These are phyloP conservation scores for Vaccinium macrocarpon DNA, from an alignment of 148 eudicot species.

Conservation along the genomic window DNA sequence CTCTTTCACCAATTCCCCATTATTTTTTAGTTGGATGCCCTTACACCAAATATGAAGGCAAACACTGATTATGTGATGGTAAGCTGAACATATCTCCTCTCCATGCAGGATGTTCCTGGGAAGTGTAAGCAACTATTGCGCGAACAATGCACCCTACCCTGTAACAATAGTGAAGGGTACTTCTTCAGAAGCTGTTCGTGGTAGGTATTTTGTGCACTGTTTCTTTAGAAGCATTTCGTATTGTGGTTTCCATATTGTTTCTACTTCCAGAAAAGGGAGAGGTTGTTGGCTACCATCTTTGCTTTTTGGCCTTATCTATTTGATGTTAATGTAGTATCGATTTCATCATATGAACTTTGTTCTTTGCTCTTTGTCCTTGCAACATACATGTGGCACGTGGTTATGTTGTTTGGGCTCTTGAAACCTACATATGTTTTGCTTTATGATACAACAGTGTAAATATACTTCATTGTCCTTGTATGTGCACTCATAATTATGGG, in stretches of 20 bases:
- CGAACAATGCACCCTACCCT: constrained; percentile 66
- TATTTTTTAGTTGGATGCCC: not conserved
- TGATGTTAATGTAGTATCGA: not conserved
- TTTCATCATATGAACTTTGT: not conserved
- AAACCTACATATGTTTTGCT: not conserved
- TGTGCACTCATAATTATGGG: not conserved
- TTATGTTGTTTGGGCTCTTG: not conserved
- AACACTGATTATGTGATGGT: not conserved
- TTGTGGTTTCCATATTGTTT: not conserved
- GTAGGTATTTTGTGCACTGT: constrained; percentile 23
- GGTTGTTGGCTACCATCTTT: not conserved
- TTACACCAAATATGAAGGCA: not conserved
- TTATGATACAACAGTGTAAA: not conserved
- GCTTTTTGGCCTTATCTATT: not conserved
- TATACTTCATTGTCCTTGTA: not conserved
- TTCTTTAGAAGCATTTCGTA: not conserved
- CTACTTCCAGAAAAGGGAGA: not conserved
- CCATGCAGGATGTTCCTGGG: constrained; percentile 70
- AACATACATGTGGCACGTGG: not conserved
- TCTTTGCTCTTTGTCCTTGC: constrained; percentile 1
- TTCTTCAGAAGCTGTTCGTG: constrained; percentile 25
- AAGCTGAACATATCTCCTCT: not conserved
- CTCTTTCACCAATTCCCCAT: not conserved
- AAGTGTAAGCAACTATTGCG: constrained; percentile 84
- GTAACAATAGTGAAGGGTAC: constrained; percentile 65